Conservation (phyloP, 805 yeast genomes). For the Ogataea allantospora region DNA sequence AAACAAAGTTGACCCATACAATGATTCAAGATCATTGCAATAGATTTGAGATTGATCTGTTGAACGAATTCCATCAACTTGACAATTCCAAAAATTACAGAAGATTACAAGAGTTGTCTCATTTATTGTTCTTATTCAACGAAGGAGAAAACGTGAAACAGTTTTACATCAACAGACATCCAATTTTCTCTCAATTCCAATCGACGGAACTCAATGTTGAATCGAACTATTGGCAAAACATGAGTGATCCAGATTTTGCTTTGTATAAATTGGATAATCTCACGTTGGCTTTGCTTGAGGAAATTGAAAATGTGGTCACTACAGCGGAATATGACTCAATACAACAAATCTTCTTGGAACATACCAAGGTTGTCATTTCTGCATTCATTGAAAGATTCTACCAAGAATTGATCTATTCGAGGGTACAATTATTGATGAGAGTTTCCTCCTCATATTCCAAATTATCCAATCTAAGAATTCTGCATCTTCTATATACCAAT, state of each 20-base stretch:
- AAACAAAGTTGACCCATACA: slow-evolving; percentile 34
- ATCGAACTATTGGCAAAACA: slow-evolving; percentile 50
- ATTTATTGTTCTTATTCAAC: slow-evolving; percentile 73
- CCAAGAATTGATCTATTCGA: slow-evolving; percentile 64
- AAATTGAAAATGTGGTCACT: slow-evolving; percentile 56
- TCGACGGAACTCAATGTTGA: slow-evolving; percentile 26
- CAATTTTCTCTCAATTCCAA: slow-evolving; percentile 54
- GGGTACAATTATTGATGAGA: slow-evolving; percentile 56
- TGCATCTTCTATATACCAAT: slow-evolving; percentile 63
- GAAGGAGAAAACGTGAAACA: slow-evolving; percentile 82
- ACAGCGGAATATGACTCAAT: slow-evolving; percentile 69
- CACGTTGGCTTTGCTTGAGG: slow-evolving; percentile 52
- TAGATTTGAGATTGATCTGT: slow-evolving; percentile 66
- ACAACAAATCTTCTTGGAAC: slow-evolving; percentile 58
- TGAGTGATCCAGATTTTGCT: slow-evolving; percentile 58
- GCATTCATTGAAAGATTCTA: slow-evolving; percentile 73
- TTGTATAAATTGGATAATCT: slow-evolving; percentile 49
- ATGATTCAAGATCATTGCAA: slow-evolving; percentile 72
- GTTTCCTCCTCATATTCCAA: slow-evolving; percentile 62
- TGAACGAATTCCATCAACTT: slow-evolving; percentile 71
- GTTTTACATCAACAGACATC: slow-evolving; percentile 77
- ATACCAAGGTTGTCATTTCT: slow-evolving; percentile 62
- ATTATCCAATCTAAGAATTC: slow-evolving; percentile 70
- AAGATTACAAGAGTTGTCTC: slow-evolving; percentile 75
- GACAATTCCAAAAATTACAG: slow-evolving; percentile 64